phyloP scores from a whole-genome alignment of 2,329 filamentous ascomycete species.

The Clarireedia paspali region DNA sequence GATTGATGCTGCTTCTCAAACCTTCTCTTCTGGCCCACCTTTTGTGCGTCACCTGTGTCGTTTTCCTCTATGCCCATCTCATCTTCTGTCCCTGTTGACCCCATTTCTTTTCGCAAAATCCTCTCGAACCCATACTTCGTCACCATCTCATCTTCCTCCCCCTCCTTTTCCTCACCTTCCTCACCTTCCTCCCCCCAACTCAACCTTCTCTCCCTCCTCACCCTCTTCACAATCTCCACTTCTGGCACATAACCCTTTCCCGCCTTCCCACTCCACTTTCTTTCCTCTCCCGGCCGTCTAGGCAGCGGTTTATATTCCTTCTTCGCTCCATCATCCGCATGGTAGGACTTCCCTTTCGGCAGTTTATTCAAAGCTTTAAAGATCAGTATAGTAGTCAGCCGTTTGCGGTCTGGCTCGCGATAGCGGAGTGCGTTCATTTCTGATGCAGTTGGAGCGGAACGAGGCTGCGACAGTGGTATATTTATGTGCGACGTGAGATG shows the following conservation, averaged over 20 bases:
- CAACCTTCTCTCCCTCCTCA: background rate
- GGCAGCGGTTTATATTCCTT: background rate
- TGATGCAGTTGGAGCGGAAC: background rate
- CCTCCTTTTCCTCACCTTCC: background rate
- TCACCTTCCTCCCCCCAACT: background rate
- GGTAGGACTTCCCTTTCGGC: background rate
- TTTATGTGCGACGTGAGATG: no score
- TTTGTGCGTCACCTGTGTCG: background rate
- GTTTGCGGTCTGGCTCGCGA: background rate
- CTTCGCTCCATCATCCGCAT: background rate
- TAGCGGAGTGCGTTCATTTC: background rate
- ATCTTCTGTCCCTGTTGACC: background rate
- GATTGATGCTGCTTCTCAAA: background rate
- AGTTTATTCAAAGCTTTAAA: background rate
- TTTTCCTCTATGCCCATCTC: background rate
- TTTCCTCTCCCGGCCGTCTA: background rate
- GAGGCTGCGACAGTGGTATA: background rate
- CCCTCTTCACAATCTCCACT: background rate
- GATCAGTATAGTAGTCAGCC: background rate
- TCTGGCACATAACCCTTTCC: conserved; percentile 1
- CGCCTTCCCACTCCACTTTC: background rate
- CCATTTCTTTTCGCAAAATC: no score
- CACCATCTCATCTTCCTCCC: background rate
- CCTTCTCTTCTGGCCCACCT: background rate
- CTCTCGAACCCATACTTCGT: background rate